These are phyloP conservation scores for Eucalyptus melliodora DNA, from an alignment of 345 rosid genomes.

Conservation along the genomic window DNA sequence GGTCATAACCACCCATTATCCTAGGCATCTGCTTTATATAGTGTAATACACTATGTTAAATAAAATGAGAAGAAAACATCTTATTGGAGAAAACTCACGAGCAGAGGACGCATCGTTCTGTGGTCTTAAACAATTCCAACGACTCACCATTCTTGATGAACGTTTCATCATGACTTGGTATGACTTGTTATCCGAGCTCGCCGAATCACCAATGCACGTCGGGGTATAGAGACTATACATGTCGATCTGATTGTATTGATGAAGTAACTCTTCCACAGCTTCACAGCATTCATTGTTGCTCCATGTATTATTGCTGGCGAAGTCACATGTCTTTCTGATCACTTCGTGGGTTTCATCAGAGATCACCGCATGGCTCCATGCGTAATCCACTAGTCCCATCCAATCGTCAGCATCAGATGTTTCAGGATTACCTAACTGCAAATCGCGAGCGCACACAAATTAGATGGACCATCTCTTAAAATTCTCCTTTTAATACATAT, in stretches of 20 bases:
- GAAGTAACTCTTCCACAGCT: constrained; percentile 46
- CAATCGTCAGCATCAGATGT: constrained; percentile 69
- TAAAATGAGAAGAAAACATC: not conserved
- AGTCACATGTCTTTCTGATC: constrained; percentile 43
- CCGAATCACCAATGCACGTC: constrained; percentile 28
- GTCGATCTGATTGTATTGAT: constrained; percentile 67
- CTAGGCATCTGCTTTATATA: constrained; percentile 44
- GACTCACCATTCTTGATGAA: constrained; percentile 33
- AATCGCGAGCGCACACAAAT: not conserved
- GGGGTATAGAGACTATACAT: constrained; percentile 78
- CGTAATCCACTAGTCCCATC: constrained; percentile 75
- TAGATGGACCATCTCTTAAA: not conserved
- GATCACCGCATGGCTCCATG: constrained; percentile 92
- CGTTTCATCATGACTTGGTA: constrained; percentile 19
- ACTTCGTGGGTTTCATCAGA: constrained; percentile 69
- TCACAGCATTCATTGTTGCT: constrained; percentile 31
- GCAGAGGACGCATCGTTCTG: not conserved
- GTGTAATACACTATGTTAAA: not conserved
- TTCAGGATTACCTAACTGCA: constrained; percentile 87
- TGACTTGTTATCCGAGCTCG: constrained; percentile 1
- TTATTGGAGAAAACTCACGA: not conserved
- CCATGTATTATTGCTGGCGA: constrained; percentile 52
- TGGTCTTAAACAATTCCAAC: not conserved
- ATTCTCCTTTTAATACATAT: not conserved
- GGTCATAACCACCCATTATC: constrained; percentile 76